Percentiles rank a stretch among this genome's conserved stretches.
Evolutionary conservation across 352 stramenopile species (phyloP).

Genomic region (Pythium biforme): DNA sequence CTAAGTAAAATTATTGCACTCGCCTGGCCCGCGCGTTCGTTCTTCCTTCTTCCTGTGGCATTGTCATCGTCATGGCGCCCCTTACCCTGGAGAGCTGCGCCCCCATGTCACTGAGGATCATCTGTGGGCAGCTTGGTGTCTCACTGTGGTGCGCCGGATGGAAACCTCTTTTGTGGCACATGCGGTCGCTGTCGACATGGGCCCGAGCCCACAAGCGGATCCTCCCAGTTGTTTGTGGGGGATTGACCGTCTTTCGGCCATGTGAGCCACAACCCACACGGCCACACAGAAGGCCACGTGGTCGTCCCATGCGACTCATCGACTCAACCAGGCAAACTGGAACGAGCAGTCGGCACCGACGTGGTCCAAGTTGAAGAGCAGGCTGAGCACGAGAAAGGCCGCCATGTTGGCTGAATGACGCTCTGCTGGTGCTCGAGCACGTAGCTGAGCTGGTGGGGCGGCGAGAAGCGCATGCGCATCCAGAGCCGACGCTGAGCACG

Average conservation of each 20-base stretch:
- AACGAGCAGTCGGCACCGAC: conserved; percentile 29
- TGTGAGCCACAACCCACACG: no score
- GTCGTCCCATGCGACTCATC: neutral
- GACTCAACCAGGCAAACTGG: conserved; percentile 19
- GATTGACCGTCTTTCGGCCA: no score
- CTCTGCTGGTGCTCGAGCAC: conserved; percentile 31
- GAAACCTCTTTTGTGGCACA: neutral
- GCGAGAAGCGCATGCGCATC: conserved; percentile 13
- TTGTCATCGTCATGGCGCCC: neutral
- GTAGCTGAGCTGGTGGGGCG: conserved; percentile 40
- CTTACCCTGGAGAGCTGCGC: no score
- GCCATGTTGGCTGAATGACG: conserved; percentile 11
- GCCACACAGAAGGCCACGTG: no score
- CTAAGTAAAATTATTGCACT: conserved; percentile 8
- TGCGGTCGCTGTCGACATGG: neutral
- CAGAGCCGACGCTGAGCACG: conserved; percentile 5
- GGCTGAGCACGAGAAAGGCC: conserved; percentile 9
- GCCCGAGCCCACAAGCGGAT: no score
- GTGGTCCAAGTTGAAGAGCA: conserved; percentile 19
- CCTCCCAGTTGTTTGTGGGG: no score
- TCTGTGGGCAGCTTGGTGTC: no score
- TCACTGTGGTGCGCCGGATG: no score
- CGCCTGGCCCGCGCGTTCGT: neutral
- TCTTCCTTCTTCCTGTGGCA: neutral
- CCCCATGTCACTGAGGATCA: no score